These are phyloP conservation scores for Panicum miliaceum DNA, from an alignment of 176 grass and related monocot species.

Conservation along the genomic window DNA sequence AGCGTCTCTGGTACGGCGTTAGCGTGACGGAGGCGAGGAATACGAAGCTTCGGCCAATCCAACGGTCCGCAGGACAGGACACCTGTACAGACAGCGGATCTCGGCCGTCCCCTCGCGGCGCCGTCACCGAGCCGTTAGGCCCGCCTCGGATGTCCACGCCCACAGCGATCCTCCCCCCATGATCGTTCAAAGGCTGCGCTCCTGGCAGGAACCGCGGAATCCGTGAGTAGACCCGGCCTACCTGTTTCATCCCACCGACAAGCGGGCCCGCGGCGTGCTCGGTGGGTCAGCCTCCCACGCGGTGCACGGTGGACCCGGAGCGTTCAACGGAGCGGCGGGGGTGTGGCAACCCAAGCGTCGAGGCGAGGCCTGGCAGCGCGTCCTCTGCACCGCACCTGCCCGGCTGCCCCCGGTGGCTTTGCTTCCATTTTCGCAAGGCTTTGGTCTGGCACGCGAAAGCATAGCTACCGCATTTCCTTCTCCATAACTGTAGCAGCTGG, in stretches of 20 bases:
- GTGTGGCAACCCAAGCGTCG: not conserved
- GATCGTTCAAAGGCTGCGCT: not conserved
- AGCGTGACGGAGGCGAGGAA: conserved; percentile 19
- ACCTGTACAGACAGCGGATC: not conserved
- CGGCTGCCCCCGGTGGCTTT: not conserved
- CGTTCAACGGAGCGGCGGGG: not conserved
- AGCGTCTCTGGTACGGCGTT: conserved; percentile 8
- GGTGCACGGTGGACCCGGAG: not conserved
- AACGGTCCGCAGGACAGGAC: not conserved
- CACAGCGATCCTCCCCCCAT: not conserved
- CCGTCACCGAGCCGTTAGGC: conserved; percentile 31
- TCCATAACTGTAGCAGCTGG: not conserved
- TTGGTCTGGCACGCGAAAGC: not conserved
- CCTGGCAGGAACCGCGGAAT: not conserved
- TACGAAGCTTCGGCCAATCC: conserved; percentile 18
- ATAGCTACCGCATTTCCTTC: conserved; percentile 22
- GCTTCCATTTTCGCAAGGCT: conserved; percentile 8
- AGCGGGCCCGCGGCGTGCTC: fast-evolving
- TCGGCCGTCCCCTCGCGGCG: not conserved
- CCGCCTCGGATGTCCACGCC: conserved; percentile 33
- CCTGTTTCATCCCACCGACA: fast-evolving
- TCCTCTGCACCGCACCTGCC: not conserved
- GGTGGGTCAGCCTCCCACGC: too few relatives aligned
- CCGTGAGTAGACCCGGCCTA: not conserved
- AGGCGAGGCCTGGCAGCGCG: not conserved